Evolutionary conservation across 331 rosid genomes (phyloP).

Genomic region (Quercus lobata): DNA sequence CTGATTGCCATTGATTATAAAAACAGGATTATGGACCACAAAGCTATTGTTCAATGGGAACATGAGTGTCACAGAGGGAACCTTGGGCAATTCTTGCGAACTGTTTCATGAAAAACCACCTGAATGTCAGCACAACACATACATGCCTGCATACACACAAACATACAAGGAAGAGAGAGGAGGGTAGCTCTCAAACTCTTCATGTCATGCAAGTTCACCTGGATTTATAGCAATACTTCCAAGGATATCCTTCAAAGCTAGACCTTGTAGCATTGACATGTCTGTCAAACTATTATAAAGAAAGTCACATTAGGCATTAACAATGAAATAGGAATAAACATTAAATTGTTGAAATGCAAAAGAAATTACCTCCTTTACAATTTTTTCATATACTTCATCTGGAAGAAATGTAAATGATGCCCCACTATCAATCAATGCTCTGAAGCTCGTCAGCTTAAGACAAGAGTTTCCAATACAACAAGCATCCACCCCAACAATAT

Average conservation of each 20-base stretch:
- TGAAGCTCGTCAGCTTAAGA: slow-evolving; percentile 61
- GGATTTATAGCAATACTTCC: slow-evolving; percentile 81
- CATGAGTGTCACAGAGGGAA: slow-evolving; percentile 67
- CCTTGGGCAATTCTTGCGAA: slow-evolving; percentile 48
- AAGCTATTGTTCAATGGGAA: slow-evolving; percentile 77
- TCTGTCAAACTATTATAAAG: slow-evolving; percentile 57
- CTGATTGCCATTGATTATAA: slow-evolving; percentile 43
- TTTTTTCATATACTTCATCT: slow-evolving; percentile 52
- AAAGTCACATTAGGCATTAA: slow-evolving; percentile 26
- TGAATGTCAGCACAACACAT: background rate
- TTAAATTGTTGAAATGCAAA: slow-evolving; percentile 1
- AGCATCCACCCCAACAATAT: slow-evolving; percentile 71
- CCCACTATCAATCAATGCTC: slow-evolving; percentile 83
- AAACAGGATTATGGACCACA: slow-evolving; percentile 63
- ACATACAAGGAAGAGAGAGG: background rate
- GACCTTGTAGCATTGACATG: slow-evolving; percentile 62
- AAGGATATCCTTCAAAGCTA: slow-evolving; percentile 54
- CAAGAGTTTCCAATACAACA: slow-evolving; percentile 66
- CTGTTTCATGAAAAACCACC: slow-evolving; percentile 27
- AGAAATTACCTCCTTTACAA: slow-evolving; percentile 61
- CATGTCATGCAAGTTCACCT: slow-evolving; percentile 40
- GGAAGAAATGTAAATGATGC: slow-evolving; percentile 93
- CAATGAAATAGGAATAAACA: slow-evolving; percentile 10
- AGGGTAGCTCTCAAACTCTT: background rate
- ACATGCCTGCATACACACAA: background rate